Conservation (phyloP, 768 basidiomycete species). For the Leccinum fibrillosum region DNA sequence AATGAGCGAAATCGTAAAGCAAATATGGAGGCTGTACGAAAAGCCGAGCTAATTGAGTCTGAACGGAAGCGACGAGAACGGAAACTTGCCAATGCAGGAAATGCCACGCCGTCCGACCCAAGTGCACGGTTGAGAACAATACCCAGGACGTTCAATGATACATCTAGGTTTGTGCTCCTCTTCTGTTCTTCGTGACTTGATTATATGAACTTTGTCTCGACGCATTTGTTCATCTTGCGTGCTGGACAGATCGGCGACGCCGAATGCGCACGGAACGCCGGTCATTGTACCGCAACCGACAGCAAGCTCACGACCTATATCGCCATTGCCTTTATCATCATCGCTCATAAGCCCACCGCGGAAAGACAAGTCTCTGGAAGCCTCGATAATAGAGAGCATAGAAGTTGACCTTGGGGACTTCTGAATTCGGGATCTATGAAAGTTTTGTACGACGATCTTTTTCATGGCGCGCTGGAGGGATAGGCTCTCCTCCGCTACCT, state of each 20-base stretch:
- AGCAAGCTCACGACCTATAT: conserved; percentile 32
- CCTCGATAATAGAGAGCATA: conserved; percentile 58
- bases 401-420: conserved; percentile 82
- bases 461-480: neutral
- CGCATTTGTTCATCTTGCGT: conserved; percentile 5
- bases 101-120: conserved; percentile 49
- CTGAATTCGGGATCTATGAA: conserved; percentile 30
- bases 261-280: conserved; percentile 49
- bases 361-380: conserved; percentile 47
- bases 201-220: conserved; percentile 18
- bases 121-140: conserved; percentile 67
- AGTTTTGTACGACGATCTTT: conserved; percentile 3
- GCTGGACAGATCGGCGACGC: conserved; percentile 36
- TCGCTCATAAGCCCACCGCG: conserved; percentile 26
- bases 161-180: conserved; percentile 54
- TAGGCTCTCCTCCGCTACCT: neutral
- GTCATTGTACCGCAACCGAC: conserved; percentile 29
- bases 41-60: conserved; percentile 65
- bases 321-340: conserved; percentile 33
- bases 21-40: conserved; percentile 76
- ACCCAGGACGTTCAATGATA: conserved; percentile 52
- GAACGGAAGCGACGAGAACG: conserved; percentile 72
- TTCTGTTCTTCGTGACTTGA: conserved; percentile 7
- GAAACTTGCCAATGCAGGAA: conserved; percentile 45
- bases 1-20: conserved; percentile 89